Percentiles rank a stretch among this genome's conserved stretches.
Conservation (phyloP, 2,329 filamentous ascomycete species). For the Thielaviopsis ethacetica region DNA sequence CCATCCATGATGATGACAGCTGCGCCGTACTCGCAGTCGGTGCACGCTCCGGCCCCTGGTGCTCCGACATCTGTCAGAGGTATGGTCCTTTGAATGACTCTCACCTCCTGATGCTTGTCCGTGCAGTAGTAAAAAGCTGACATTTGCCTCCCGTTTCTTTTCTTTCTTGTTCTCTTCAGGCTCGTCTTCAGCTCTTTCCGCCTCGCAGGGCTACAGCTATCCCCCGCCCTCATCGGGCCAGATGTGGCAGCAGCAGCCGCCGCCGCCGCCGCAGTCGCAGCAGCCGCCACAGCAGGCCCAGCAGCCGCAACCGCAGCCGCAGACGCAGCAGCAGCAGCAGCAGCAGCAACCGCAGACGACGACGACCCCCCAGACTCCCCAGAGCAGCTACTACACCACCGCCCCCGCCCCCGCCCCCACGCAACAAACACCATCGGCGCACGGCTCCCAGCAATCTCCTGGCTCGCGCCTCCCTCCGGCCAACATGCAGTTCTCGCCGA, state of each 20-base stretch:
- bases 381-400: background rate
- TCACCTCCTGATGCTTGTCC: conserved; percentile 35
- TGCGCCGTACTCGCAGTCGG: conserved; percentile 52
- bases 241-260: conserved; percentile 51
- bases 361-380: background rate
- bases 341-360: background rate
- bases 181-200: conserved; percentile 23
- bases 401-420: too few relatives aligned
- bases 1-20: conserved; percentile 51
- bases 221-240: conserved; percentile 30
- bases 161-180: background rate
- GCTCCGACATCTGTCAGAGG: conserved; percentile 56
- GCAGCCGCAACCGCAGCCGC: background rate
- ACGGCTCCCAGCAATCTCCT: background rate
- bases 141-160: background rate
- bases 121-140: conserved; percentile 39
- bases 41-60: conserved; percentile 55
- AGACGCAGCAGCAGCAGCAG: background rate
- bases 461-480: conserved; percentile 33
- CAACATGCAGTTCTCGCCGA: conserved; percentile 44
- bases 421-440: background rate
- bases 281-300: conserved; percentile 33
- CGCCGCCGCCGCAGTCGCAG: conserved; percentile 34
- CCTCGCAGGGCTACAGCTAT: conserved; percentile 46
- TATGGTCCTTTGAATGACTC: conserved; percentile 36